Base-by-base conservation (phyloP, 2,329 filamentous ascomycete species). In the Xylaria sp. region DNA sequence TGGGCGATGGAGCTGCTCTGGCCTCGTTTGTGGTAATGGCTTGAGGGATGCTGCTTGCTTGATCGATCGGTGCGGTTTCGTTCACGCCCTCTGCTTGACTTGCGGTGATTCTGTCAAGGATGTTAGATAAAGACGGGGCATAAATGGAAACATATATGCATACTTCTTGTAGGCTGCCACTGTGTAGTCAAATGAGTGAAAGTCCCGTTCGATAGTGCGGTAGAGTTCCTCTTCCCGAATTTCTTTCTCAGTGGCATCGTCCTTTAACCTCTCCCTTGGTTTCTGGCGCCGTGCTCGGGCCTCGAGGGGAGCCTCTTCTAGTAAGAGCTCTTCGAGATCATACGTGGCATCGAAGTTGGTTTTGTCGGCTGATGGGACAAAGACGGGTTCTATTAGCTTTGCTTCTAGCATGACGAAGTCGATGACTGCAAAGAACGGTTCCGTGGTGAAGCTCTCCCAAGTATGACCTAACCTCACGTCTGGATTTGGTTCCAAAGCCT, bases 311-410 rank as follows among this genome's bases (percentile, higher is more conserved):
- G 95, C 95, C 75, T 99, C 95, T 76, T 99, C 95, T 44, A 99
- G 78, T 1, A 99, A 79, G 19, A 99, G 77, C 75, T 99, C 95
- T 74, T 99, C 95, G 52, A 99, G 80, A 76, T 99, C 95, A 74
- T 99, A 98, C 0, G 95, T 99, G 4, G 95, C 95, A 76, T 99
- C 95, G 68, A 99, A 99, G 75, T 99, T 99, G 3, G 95, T 98
- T 84, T 99, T 99, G 49, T 98, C 95, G 58, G 92, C 93, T 0
- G 94, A 97, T 0, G 95, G 95, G 19, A 90, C 86, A 74, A 99
- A 99, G 3, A 98, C 87, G 0, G 95, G 95, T 69, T 93, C 89
- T 44, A 98, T 88, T 72, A 93, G 88, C 75, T 97, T 98, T 66
- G 87, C 83, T 74, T 97, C 92, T 35, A 99, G 78, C 0, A 89